Evolutionary conservation across 306 rosid species (phyloP).

Genomic region (Luffa aegyptiaca): DNA sequence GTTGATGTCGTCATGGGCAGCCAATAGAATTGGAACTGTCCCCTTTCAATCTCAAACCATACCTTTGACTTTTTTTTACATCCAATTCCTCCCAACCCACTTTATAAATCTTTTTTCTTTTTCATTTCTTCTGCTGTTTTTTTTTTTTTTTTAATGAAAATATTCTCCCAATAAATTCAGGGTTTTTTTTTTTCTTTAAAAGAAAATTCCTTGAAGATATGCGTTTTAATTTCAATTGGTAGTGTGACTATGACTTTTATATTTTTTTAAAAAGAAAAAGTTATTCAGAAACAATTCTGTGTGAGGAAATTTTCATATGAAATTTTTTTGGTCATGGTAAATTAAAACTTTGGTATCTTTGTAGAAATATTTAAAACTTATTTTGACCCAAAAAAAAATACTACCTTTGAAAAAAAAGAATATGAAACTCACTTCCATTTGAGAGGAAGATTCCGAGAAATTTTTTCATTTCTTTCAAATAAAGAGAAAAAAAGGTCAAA

Average conservation of each 20-base stretch:
- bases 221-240: neutral
- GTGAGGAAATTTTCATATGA: neutral
- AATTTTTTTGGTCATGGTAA: too few species aligned
- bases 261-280: too few species aligned
- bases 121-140: neutral
- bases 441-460: neutral
- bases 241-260: neutral
- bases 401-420: neutral
- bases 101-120: neutral
- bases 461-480: too few species aligned
- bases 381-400: too few species aligned
- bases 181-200: neutral
- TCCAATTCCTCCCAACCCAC: neutral
- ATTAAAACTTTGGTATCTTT: too few species aligned
- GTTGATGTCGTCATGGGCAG: neutral
- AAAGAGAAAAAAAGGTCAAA: too few species aligned
- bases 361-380: too few species aligned
- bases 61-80: neutral
- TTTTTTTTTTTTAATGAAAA: neutral
- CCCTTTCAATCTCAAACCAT: neutral
- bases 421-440: neutral
- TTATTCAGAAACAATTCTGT: too few species aligned
- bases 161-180: neutral
- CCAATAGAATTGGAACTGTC: neutral
- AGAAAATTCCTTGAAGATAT: neutral